Base-by-base conservation (phyloP, 192 early-diverging fungal species). In the Gamsiella multidivaricata region DNA sequence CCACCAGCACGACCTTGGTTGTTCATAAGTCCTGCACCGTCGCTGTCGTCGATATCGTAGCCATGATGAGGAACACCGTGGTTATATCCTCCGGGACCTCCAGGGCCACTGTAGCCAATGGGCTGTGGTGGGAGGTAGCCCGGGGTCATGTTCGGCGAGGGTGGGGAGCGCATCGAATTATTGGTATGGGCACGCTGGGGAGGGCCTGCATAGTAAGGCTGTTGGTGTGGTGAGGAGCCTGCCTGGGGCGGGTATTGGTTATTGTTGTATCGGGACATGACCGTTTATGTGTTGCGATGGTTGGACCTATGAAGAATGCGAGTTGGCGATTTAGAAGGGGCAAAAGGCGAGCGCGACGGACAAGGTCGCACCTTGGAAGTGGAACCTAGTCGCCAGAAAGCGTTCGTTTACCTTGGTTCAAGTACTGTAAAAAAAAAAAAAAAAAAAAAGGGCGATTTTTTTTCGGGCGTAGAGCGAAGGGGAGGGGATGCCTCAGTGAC, bases 1-100 rank as follows among this genome's bases (percentile, higher is more conserved):
- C 73, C 73, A 9, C 73, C 73, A 14, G 59, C 73, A 20, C 65
- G 63, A 6, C 73, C 73, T 43, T 76, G 73, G 62, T 76, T 76
- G 46, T 26, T 50, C 37, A 78, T 63, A 6, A 78, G 54, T 41
- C 65, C 65, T 36, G 74, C 65, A 9, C 60, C 65, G n/a, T 78
- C 61, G 26, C 52, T 53, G 7, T 76, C 73, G 18, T 76, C 73
- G 26, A 76, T 76, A 1, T 66, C 53, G 36, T 76, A 76, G 3
- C 57, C 59, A n/a, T 66, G 59, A 32, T 78, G 74, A 23, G 50
- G 34, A n/a, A 53, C 54, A 9, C 69, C 57, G 47, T 49, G 51
- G 36, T 61, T 66, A 49, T 74, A 74, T 39, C 37, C 37, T 34
- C 59, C 59, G 6, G 42, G 39, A 18, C 59, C 28, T 14, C 39